phyloP scores from a whole-genome alignment of 148 eudicot species.

The Bassia scoparia region DNA sequence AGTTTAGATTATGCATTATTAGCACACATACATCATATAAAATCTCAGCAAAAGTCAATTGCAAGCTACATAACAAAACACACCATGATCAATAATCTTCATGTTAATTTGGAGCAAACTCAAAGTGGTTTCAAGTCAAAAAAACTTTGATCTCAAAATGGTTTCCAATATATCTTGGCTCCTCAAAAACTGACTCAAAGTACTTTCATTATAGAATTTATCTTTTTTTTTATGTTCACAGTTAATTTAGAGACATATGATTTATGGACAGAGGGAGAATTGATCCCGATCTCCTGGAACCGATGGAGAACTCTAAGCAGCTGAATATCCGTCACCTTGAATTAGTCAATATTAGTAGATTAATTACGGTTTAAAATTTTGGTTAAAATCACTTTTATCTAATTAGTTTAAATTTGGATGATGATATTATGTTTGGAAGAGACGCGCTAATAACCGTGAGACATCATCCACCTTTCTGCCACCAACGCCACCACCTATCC shows the following conservation, averaged over 20 bases:
- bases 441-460: neutral
- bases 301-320: too few species aligned
- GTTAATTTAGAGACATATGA: too few species aligned
- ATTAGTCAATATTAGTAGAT: neutral
- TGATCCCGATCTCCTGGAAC: too few species aligned
- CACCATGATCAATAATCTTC: constrained; percentile 10
- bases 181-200: constrained; percentile 1
- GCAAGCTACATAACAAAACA: constrained; percentile 5
- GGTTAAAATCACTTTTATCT: neutral
- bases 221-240: too few species aligned
- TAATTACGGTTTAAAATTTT: neutral
- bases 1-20: too few species aligned
- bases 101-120: neutral
- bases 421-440: neutral
- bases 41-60: neutral
- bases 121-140: neutral
- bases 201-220: neutral
- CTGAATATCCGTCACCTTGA: too few species aligned
- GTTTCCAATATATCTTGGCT: neutral
- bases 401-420: neutral
- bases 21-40: neutral
- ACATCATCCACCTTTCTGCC: constrained; percentile 10
- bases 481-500: constrained; percentile 3
- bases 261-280: too few species aligned
- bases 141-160: neutral